These are phyloP conservation scores for Termitomyces sp. DNA, from an alignment of 768 basidiomycete species.

Conservation along the genomic window DNA sequence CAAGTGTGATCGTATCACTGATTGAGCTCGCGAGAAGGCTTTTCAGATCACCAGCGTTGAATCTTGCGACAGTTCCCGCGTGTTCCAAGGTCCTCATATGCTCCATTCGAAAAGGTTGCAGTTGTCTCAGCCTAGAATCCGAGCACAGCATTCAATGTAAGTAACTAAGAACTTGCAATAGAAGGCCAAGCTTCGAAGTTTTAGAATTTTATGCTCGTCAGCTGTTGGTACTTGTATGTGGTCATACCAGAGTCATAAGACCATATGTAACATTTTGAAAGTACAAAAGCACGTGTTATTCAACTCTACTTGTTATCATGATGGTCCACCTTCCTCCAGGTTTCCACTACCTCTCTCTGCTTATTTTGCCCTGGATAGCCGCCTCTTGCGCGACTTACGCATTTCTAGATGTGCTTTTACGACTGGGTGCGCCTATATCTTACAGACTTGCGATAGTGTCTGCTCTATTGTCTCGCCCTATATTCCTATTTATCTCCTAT, in stretches of 20 bases:
- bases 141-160: background rate
- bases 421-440: background rate
- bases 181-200: too few relatives aligned
- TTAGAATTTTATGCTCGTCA: background rate
- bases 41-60: too few relatives aligned
- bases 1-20: too few relatives aligned
- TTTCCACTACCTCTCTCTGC: constrained; percentile 2
- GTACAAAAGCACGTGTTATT: background rate
- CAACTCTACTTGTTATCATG: background rate
- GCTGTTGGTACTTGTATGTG: background rate
- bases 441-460: background rate
- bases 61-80: background rate
- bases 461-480: constrained; percentile 4
- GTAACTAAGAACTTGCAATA: too few relatives aligned
- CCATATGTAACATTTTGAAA: background rate
- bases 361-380: background rate
- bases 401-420: background rate
- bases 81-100: background rate
- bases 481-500: background rate
- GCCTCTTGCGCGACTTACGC: background rate
- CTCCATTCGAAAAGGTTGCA: background rate
- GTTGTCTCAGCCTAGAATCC: background rate
- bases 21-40: background rate
- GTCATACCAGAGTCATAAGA: background rate
- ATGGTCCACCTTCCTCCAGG: constrained; percentile 4